Base-by-base conservation (phyloP, 2,329 filamentous ascomycete species). In the Cladosporium sp. region DNA sequence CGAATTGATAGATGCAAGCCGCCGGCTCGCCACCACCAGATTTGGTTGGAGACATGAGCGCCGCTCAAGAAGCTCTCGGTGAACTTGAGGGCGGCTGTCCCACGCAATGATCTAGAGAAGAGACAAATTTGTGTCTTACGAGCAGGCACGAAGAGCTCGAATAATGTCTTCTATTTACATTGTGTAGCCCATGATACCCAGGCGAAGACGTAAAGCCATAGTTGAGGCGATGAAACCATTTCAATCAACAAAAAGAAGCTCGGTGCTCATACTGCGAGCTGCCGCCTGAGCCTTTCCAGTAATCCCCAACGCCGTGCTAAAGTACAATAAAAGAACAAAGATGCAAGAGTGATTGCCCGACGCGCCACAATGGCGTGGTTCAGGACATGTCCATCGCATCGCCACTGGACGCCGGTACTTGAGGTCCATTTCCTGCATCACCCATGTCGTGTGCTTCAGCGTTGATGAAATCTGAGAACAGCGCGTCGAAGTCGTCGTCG, bases 21-120 rank as follows among this genome's bases (percentile, higher is more conserved):
- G 88, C 89, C 61, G 94, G 94, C 9, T 92, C 90, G 19, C 94
- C 94, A 45, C 94, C 94, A 0, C 82, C 90, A 38, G 94, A 97
- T 73, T 79, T 99, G 17, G 89, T 99, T 15, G 93, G 92, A 58
- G 91, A 96, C 71, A 88, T 96, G 84, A 86, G 87, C 58, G 88
- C 89, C 51, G 88, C 89, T 17, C 90, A 93, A 70, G 90, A 93
- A 64, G 79, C 80, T 34, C 72, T 82, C 7, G 75, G 76, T 38
- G 82, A 82, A 61, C 73, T 84, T 55, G 81, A 86, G 51, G 74
- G 78, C 34, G 83, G 84, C 39, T 88, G 86, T 73, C 82, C 83
- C 11, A 84, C 83, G 66, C 85, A 88, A 75, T 87, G 63, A 65
- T 55, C n/a, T 20, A 37, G 17, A 14, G 5, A 14, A 17, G n/a